Evolutionary conservation across 2,329 filamentous ascomycete species (phyloP).

Genomic region (Trichoderma koningiopsis): DNA sequence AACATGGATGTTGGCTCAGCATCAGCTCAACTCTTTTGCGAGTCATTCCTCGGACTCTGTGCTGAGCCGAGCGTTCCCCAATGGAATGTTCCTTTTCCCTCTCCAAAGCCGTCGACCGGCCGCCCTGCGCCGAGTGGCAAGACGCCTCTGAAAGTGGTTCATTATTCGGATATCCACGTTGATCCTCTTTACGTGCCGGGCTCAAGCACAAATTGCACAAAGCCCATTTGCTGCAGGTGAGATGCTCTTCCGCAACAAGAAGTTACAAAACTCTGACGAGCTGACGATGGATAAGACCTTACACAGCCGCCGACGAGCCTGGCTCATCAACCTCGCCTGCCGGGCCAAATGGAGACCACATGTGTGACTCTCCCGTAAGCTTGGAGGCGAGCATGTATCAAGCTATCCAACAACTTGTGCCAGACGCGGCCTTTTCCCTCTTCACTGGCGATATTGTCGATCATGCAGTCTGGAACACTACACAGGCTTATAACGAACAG

Average conservation of each 20-base stretch:
- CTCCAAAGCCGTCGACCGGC: conserved; percentile 40
- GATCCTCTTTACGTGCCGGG: conserved; percentile 58
- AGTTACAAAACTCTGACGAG: neutral
- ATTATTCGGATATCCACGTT: conserved; percentile 63
- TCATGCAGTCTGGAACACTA: conserved; percentile 53
- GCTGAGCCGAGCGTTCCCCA: conserved; percentile 48
- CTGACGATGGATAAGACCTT: conserved; percentile 41
- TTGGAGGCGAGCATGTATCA: conserved; percentile 59
- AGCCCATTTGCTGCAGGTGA: conserved; percentile 61
- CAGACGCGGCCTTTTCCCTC: conserved; percentile 55
- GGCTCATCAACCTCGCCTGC: conserved; percentile 53
- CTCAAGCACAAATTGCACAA: conserved; percentile 56
- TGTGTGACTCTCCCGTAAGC: conserved; percentile 54
- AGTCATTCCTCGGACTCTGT: conserved; percentile 57
- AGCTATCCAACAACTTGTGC: conserved; percentile 49
- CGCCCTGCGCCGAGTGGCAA: conserved; percentile 48
- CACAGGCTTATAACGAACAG: conserved; percentile 37
- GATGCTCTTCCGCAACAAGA: conserved; percentile 1
- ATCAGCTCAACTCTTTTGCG: conserved; percentile 55
- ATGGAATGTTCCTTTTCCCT: conserved; percentile 49
- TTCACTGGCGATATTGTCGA: conserved; percentile 63
- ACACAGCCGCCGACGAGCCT: conserved; percentile 49
- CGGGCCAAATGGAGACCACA: conserved; percentile 54
- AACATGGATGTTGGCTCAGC: conserved; percentile 51
- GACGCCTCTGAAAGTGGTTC: conserved; percentile 55